Evolutionary conservation across 345 rosid genomes (phyloP).

Genomic region (Brassica nigra): DNA sequence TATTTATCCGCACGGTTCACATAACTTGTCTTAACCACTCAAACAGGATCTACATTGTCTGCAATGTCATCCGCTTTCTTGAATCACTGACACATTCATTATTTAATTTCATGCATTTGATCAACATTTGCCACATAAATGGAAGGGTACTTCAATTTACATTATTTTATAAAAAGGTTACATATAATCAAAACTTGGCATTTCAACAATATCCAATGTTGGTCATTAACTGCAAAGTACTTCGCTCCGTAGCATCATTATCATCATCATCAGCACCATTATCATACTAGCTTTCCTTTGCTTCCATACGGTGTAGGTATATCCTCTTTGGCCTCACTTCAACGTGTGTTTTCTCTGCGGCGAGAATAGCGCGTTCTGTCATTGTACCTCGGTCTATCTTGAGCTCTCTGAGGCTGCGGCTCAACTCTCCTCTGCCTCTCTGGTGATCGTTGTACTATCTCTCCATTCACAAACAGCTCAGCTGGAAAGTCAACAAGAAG

Average conservation of each 20-base stretch:
- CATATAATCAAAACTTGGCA: conserved; percentile 28
- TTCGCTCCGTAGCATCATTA: background rate
- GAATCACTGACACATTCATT: conserved; percentile 16
- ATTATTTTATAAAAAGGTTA: conserved; percentile 28
- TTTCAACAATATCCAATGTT: conserved; percentile 14
- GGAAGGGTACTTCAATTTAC: conserved; percentile 19
- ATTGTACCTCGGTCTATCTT: conserved; percentile 94
- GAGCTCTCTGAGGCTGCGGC: conserved; percentile 92
- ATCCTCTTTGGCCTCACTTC: conserved; percentile 28
- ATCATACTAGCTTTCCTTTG: background rate
- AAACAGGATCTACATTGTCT: conserved; percentile 27
- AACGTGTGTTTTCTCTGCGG: conserved; percentile 69
- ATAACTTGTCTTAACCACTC: conserved; percentile 37
- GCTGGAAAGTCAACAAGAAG: conserved; percentile 58
- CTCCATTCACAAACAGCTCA: conserved; percentile 91
- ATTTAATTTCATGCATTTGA: conserved; percentile 29
- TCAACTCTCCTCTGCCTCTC: conserved; percentile 94
- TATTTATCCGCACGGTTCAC: conserved; percentile 18
- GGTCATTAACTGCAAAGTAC: background rate
- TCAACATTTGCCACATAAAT: no score
- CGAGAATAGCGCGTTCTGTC: conserved; percentile 89
- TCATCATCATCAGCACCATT: background rate
- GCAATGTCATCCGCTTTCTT: conserved; percentile 23
- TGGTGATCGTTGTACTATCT: conserved; percentile 89
- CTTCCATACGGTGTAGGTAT: background rate